A percentile compares a stretch with the other conserved stretches of the same genome.
These are phyloP conservation scores for Neocallimastix lanati DNA, from an alignment of 192 early-diverging fungal genomes.

Conservation along the genomic window DNA sequence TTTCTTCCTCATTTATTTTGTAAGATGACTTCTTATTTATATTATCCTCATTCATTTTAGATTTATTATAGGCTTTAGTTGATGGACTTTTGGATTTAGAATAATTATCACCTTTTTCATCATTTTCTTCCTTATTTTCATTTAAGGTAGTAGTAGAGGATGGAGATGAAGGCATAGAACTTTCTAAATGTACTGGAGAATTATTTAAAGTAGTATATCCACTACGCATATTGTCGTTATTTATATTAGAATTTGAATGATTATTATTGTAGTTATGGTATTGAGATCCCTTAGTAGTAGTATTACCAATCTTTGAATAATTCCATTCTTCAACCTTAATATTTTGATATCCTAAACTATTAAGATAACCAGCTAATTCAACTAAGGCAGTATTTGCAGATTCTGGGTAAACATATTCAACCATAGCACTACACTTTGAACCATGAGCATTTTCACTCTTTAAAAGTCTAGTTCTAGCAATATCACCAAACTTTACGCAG, in stretches of 20 bases:
- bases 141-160: neutral
- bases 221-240: neutral
- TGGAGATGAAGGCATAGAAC: neutral
- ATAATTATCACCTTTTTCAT: neutral
- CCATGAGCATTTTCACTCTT: neutral
- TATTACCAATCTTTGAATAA: neutral
- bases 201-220: neutral
- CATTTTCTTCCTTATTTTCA: neutral
- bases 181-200: neutral
- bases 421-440: neutral
- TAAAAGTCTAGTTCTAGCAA: neutral
- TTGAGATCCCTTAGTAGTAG: neutral
- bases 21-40: neutral
- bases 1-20: neutral
- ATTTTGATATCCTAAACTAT: neutral
- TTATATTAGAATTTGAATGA: neutral
- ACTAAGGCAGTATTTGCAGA: neutral
- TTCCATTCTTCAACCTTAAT: neutral
- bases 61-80: neutral
- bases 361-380: neutral
- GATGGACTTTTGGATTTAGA: neutral
- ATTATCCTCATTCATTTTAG: neutral
- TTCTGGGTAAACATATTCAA: neutral
- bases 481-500: neutral
- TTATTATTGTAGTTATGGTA: neutral